phyloP scores from a whole-genome alignment of 2,329 filamentous ascomycete species.

The Phialemoniopsis sp. region DNA sequence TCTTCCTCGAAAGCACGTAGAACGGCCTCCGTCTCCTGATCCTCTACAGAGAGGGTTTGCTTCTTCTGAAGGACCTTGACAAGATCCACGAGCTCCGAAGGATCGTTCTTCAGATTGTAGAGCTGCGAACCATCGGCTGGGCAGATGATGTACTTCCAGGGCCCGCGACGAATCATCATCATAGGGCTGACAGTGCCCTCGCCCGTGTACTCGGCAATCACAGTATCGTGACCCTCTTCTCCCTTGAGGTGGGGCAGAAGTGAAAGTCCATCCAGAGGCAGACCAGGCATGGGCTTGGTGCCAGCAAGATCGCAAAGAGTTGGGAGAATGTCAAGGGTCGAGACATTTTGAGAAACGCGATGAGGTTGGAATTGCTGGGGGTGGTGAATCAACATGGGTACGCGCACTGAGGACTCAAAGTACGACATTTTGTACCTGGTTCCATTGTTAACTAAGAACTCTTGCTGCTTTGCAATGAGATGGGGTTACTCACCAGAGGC shows the following conservation, averaged over 20 bases:
- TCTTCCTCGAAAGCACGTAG: slow-evolving; percentile 70
- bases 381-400: slow-evolving; percentile 81
- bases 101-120: slow-evolving; percentile 74
- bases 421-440: slow-evolving; percentile 90
- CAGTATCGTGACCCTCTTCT: slow-evolving; percentile 71
- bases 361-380: slow-evolving; percentile 70
- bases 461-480: neutral
- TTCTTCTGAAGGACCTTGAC: slow-evolving; percentile 39
- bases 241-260: slow-evolving; percentile 74
- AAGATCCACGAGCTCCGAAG: slow-evolving; percentile 73
- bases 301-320: slow-evolving; percentile 83
- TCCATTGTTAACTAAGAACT: neutral
- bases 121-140: slow-evolving; percentile 80
- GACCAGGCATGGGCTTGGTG: slow-evolving; percentile 59
- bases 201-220: slow-evolving; percentile 93
- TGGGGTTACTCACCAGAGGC: slow-evolving; percentile 60
- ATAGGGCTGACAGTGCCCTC: slow-evolving; percentile 86
- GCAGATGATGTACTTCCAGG: slow-evolving; percentile 89
- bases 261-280: slow-evolving; percentile 85
- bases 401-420: slow-evolving; percentile 86
- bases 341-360: slow-evolving; percentile 79
- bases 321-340: slow-evolving; percentile 84
- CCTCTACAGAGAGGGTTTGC: slow-evolving; percentile 29
- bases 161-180: slow-evolving; percentile 88
- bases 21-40: slow-evolving; percentile 41